Evolutionary conservation across 2,329 filamentous ascomycete genomes (phyloP), one percentile per base, ranked within the genome.

Genomic region (Myriosclerotinia scirpicola): DNA sequence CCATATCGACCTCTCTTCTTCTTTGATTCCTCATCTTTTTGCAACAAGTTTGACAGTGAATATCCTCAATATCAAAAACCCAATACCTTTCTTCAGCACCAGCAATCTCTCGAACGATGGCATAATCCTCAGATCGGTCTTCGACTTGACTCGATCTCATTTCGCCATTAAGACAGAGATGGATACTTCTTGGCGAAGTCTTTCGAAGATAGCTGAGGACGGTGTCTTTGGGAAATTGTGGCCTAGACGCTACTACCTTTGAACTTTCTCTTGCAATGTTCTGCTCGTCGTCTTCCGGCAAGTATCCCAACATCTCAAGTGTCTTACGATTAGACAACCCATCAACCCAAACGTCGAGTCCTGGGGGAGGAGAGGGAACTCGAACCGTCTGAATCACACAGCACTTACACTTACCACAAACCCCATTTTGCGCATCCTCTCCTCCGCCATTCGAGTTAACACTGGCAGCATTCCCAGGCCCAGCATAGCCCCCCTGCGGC

Each of bases 21-120:
- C 55, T 42, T 22, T 55, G 59, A 6, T 67, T 59, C 0, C 53
- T 59, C 17, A 67, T 64, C 20, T 7, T 34, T 46, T 53, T 61
- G 15, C 38, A 40, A 30, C 67, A 68, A 9, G 20, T 22, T 1
- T 34, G 26, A 3, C 67, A 68, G 6, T 66, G 42, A 5, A 66
- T n/a, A 66, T 68, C 54, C 15, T 68, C 67, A 26, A 66, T 61
- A 26, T 58, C 48, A 15, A 68, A 66, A 1, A 54, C 58, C 63
- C 63, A 68, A 14, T 48, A 66, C 3, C 50, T 26, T 1, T 44
- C 38, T n/a, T n/a, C 7, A 2, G 42, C 40, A 8, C 48, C 17
- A 2, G 54, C 44, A 20, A 61, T 40, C 2, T 22, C 38, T 3
- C 26, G 46, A 20, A 65, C 48, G 2, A 44, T 40, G 2, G 48